Conservation (phyloP, 2,329 filamentous ascomycete genomes). For the Aspergillus sclerotialis region DNA sequence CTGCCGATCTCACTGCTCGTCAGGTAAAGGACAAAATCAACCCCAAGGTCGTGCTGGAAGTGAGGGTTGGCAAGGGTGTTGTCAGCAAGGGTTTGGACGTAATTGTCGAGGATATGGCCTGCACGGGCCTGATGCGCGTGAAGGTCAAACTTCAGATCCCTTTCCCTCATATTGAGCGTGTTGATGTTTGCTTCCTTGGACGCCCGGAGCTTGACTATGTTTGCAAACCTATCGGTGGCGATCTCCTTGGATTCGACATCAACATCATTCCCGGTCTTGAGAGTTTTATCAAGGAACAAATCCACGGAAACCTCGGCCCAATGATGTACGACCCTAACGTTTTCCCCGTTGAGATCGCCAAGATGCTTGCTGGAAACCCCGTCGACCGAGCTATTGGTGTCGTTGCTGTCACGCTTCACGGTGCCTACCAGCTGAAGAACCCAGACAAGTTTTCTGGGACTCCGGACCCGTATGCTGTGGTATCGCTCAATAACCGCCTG, state of each 20-base stretch:
- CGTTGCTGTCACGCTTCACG: constrained; percentile 82
- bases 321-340: constrained; percentile 99
- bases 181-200: constrained; percentile 92
- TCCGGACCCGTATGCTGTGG: constrained; percentile 78
- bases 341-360: constrained; percentile 96
- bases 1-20: constrained; percentile 77
- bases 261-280: constrained; percentile 97
- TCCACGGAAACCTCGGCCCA: constrained; percentile 84
- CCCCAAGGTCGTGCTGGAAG: constrained; percentile 91
- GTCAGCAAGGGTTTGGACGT: constrained; percentile 96
- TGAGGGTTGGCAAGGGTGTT: constrained; percentile 90
- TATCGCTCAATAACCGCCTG: constrained; percentile 77
- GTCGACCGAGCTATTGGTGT: constrained; percentile 96
- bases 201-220: constrained; percentile 90
- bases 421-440: constrained; percentile 88
- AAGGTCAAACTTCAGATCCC: constrained; percentile 96
- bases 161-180: constrained; percentile 88
- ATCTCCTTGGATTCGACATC: constrained; percentile 95
- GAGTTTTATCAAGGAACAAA: constrained; percentile 88
- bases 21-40: constrained; percentile 96
- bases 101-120: constrained; percentile 96
- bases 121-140: constrained; percentile 89
- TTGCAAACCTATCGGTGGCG: constrained; percentile 93
- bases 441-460: constrained; percentile 88
- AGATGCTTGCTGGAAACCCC: constrained; percentile 90